These are phyloP conservation scores for Dispira simplex DNA, from an alignment of 192 early-diverging fungal genomes.

Conservation along the genomic window DNA sequence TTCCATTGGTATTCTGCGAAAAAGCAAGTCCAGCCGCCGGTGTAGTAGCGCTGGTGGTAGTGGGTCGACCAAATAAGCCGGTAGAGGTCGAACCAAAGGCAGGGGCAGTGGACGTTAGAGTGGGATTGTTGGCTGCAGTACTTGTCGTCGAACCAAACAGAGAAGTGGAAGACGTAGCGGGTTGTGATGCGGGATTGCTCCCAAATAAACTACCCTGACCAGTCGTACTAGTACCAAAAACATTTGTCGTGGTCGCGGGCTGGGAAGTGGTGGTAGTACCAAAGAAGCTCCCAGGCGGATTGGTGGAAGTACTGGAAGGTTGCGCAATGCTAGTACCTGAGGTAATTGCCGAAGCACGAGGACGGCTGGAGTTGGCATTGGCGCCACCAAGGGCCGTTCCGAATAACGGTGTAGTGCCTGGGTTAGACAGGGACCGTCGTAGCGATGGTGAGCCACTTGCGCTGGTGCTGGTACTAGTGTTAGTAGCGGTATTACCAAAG, in stretches of 20 bases:
- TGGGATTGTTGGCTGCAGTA: neutral
- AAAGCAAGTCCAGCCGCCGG: neutral
- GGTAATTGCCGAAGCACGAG: neutral
- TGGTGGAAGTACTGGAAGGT: neutral
- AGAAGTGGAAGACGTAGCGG: neutral
- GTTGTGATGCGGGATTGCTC: neutral
- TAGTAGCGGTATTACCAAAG: neutral
- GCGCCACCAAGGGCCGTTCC: neutral
- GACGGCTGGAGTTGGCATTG: neutral
- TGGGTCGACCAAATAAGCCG: neutral
- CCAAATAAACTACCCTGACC: too few relatives aligned
- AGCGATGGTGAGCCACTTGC: neutral
- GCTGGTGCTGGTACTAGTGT: neutral
- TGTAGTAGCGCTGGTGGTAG: neutral
- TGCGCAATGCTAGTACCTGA: neutral
- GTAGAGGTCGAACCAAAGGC: neutral
- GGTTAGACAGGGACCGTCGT: constrained; percentile 2
- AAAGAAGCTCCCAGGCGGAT: neutral
- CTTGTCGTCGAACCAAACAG: neutral
- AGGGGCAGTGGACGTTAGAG: neutral
- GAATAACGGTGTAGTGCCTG: neutral
- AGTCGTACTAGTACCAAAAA: too few relatives aligned
- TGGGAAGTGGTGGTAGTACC: neutral
- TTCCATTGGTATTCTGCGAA: neutral
- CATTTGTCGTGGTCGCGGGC: neutral